Percentiles rank a stretch among this genome's conserved stretches.
Conservation (phyloP, 2,329 filamentous ascomycete genomes). For the Cercospora sp. region DNA sequence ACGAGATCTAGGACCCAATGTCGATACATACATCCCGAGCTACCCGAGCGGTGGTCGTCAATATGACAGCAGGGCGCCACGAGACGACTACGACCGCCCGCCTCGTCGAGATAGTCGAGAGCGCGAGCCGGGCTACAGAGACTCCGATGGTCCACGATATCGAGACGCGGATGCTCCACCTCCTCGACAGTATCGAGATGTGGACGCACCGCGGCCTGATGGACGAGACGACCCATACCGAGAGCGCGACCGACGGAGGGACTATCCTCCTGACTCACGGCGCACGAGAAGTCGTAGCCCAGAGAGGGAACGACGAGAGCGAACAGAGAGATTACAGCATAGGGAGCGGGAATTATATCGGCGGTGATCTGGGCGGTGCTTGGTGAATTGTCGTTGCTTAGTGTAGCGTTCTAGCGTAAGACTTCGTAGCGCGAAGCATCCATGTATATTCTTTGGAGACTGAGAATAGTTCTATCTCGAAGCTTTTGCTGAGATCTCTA, state of each 20-base stretch:
- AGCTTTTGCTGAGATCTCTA: too few relatives aligned
- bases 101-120: constrained; percentile 29
- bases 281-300: constrained; percentile 38
- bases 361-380: neutral
- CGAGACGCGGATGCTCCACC: constrained; percentile 31
- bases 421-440: constrained; percentile 7
- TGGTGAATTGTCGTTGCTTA: neutral
- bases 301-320: constrained; percentile 33
- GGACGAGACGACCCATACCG: constrained; percentile 25
- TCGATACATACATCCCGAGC: constrained; percentile 50
- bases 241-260: constrained; percentile 32
- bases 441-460: neutral
- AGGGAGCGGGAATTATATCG: constrained; percentile 41
- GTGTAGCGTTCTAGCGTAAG: constrained; percentile 8
- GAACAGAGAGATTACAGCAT: constrained; percentile 34
- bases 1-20: constrained; percentile 27
- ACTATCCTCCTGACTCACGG: constrained; percentile 31
- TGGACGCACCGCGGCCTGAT: constrained; percentile 21
- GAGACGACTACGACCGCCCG: constrained; percentile 27
- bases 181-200: constrained; percentile 28
- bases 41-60: constrained; percentile 37
- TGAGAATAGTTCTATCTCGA: too few relatives aligned
- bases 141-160: constrained; percentile 23
- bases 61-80: constrained; percentile 24
- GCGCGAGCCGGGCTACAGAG: constrained; percentile 20